Base-by-base conservation (phyloP, 1,284 basidiomycete genomes). In the Marasmius sp. region DNA sequence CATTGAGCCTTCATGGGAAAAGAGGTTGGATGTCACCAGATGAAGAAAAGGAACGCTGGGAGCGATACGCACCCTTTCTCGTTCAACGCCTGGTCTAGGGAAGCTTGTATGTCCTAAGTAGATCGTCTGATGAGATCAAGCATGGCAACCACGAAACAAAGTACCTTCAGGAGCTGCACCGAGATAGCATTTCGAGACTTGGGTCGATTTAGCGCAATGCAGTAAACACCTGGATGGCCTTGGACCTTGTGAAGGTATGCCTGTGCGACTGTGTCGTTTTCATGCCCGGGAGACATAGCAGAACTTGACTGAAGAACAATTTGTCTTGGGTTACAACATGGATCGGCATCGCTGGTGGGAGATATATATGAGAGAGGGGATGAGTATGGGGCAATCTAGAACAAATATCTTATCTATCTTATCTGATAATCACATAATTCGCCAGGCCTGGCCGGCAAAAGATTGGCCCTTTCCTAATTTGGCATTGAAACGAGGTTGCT, bases 1-100 rank as follows among this genome's bases (percentile, higher is more conserved):
- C 85, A 61, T 93, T 89, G 33, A 91, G 79, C 57, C 89, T 92
- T 59, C 53, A 54, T 41, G 2, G 11, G 33, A 2, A 27, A 27
- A 27, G 27, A 27, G 27, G 27, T 2, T 43, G 22, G 11, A 51
- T 43, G 16, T 10, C 12, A n/a, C 22, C 36, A 34, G 37, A 16
- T 27, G 11, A 36, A 41, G 8, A 18, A 51, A 39, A 14, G 9
- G 20, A 14, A 36, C 52, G 18, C 16, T 9, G 22, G n/a, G 34
- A 37, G 34, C 48, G 18, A 4, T 12, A 41, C 39, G 11, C 11
- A 58, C 60, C 56, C 49, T 58, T 61, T 61, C 45, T 61, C 60
- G n/a, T 22, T 27, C 22, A 58, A 11, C 3, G 60, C 60, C 45
- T 57, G 55, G 18, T 58, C 41, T 43, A 61, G 53, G 8, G 60